Evolutionary conservation across 805 yeast species (phyloP).

Genomic region (Scheffersomyces stipitis): DNA sequence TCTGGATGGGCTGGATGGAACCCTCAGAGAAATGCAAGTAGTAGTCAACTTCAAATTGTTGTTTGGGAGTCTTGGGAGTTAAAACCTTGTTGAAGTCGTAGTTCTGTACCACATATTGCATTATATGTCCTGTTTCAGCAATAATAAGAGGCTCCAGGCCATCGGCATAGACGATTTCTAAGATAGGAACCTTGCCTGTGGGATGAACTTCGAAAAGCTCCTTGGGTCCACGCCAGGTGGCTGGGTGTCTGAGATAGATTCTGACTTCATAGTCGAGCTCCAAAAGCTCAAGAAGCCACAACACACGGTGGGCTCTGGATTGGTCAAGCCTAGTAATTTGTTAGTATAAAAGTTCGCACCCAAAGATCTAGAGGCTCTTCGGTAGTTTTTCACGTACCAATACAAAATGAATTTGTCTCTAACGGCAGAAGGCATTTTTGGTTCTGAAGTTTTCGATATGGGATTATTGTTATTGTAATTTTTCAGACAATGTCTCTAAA

Average conservation of each 20-base stretch:
- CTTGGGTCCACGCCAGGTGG: constrained; percentile 38
- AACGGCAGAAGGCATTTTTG: not conserved
- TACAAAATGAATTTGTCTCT: constrained; percentile 25
- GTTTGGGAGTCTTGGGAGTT: constrained; percentile 19
- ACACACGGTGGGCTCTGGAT: constrained; percentile 60
- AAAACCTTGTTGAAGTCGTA: constrained; percentile 32
- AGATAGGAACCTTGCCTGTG: constrained; percentile 61
- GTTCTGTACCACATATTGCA: constrained; percentile 35
- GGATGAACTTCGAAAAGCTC: constrained; percentile 56
- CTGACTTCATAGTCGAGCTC: constrained; percentile 54
- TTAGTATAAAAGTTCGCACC: too few species aligned
- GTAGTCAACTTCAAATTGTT: constrained; percentile 46
- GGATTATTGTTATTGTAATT: not conserved
- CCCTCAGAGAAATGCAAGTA: constrained; percentile 63
- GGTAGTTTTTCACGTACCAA: constrained; percentile 19
- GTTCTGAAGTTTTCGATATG: not conserved
- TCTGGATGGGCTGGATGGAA: constrained; percentile 51
- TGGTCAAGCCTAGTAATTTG: constrained; percentile 39
- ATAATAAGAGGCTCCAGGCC: constrained; percentile 33
- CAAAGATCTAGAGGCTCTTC: too few species aligned
- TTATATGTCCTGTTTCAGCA: constrained; percentile 39
- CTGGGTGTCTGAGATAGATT: constrained; percentile 49
- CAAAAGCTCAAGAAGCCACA: constrained; percentile 66
- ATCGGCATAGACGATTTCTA: constrained; percentile 43
- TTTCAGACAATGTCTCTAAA: not conserved